These are phyloP conservation scores for Wallacemonas sp. DNA, from an alignment of 208 protist genomes.

Conservation along the genomic window DNA sequence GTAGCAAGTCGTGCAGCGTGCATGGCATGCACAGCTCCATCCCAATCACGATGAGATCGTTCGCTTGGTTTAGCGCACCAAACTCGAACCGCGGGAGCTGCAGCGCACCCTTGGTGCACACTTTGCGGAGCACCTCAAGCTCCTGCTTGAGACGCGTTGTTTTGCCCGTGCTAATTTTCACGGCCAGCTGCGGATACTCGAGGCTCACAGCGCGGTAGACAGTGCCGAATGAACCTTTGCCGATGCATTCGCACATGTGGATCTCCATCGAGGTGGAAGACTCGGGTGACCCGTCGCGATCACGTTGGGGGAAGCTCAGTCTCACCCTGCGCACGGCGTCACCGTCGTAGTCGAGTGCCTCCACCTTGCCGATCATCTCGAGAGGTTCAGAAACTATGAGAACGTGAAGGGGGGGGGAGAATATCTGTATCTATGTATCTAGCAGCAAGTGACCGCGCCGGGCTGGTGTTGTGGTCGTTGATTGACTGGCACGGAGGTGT, in stretches of 20 bases:
- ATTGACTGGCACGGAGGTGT: too few species aligned
- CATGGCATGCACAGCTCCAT: slow-evolving; percentile 90
- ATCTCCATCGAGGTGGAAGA: slow-evolving; percentile 46
- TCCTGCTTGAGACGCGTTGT: slow-evolving; percentile 73
- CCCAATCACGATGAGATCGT: slow-evolving; percentile 79
- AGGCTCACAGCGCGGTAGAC: slow-evolving; percentile 81
- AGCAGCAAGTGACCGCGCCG: too few species aligned
- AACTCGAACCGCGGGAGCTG: slow-evolving; percentile 89
- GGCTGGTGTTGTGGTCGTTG: too few species aligned
- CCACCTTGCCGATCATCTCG: slow-evolving; percentile 77
- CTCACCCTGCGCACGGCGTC: slow-evolving; percentile 66
- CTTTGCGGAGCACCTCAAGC: slow-evolving; percentile 77
- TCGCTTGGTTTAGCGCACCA: slow-evolving; percentile 78
- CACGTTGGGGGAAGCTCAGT: slow-evolving; percentile 56
- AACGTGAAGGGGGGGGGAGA: background rate
- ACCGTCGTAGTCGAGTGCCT: slow-evolving; percentile 76
- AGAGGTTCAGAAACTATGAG: background rate
- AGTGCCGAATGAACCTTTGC: slow-evolving; percentile 87
- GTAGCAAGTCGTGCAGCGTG: slow-evolving; percentile 88
- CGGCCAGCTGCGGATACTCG: slow-evolving; percentile 67
- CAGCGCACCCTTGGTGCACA: slow-evolving; percentile 84
- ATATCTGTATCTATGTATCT: too few species aligned
- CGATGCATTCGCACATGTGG: slow-evolving; percentile 73
- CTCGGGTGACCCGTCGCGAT: slow-evolving; percentile 27
- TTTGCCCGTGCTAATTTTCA: slow-evolving; percentile 89